A percentile compares a stretch with the other conserved stretches of the same genome.
These are phyloP conservation scores for Lasiodiplodia hormozganensis DNA, from an alignment of 2,329 filamentous ascomycete species.

Conservation along the genomic window DNA sequence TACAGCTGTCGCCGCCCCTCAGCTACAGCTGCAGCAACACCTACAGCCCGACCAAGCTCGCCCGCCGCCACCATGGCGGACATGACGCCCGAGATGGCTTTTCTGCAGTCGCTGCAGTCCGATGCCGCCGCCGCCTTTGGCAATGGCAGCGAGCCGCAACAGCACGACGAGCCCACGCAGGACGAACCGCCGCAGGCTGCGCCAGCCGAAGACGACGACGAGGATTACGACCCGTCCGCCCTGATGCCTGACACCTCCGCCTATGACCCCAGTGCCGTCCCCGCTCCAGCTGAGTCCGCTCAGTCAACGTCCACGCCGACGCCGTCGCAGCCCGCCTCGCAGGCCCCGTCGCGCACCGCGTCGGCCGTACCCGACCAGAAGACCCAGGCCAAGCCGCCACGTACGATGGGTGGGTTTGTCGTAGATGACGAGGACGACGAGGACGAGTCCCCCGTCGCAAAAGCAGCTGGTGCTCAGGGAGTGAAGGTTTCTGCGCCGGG, in stretches of 20 bases:
- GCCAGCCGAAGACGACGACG: conserved; percentile 38
- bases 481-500: conserved; percentile 57
- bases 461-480: conserved; percentile 57
- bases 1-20: conserved; percentile 19
- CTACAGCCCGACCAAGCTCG: conserved; percentile 2
- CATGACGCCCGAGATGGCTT: conserved; percentile 61
- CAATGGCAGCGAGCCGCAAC: conserved; percentile 43
- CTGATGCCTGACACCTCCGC: conserved; percentile 35
- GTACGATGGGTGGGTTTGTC: conserved; percentile 67
- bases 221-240: conserved; percentile 44
- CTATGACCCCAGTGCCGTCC: conserved; percentile 33
- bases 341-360: conserved; percentile 30
- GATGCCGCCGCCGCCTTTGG: conserved; percentile 48
- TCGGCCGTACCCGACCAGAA: conserved; percentile 35
- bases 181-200: conserved; percentile 33
- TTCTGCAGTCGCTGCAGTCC: conserved; percentile 57
- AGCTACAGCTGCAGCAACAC: conserved; percentile 10
- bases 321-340: conserved; percentile 36
- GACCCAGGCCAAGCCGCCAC: conserved; percentile 49
- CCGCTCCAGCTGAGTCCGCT: conserved; percentile 33
- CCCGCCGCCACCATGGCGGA: conserved; percentile 52
- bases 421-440: conserved; percentile 68
- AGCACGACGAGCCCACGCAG: conserved; percentile 15
- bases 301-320: conserved; percentile 39
- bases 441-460: conserved; percentile 56